Evolutionary conservation across 441 rosid species (phyloP), one percentile per base, ranked within the genome.

Genomic region (Euphorbia schlechtendalii): DNA sequence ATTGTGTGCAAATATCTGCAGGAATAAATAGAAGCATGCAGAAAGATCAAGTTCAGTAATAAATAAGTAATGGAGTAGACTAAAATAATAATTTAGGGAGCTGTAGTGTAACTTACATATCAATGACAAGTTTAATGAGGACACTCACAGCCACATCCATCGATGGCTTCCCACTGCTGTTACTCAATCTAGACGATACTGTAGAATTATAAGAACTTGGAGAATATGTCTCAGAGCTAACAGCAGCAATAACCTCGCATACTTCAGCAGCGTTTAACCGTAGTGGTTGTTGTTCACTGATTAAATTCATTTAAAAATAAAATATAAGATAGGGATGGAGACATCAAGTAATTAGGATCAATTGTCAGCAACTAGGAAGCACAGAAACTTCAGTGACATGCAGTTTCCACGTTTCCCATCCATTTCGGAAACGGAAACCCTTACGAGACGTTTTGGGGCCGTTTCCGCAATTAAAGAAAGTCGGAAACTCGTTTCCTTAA

Each of bases 81-180:
- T 14, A 22, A 64, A 70, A 66, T 22, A 52, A 67, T 70, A 41
- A 63, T 46, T 70, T 36, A 60, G 65, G 46, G 22, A 56, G 69
- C 49, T 57, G 45, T 21, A 54, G 27, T 12, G 34, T 38, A 74
- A 80, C 96, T 69, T 91, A 91, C 98, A 89, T 95, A 87, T 95
- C 99, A 20, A 95, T 87, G 65, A 95, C 86, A 74, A 95, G 97
- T 76, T 95, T 95, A 67, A 95, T 88, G 68, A 95, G 96, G 70
- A 95, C 92, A 80, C 99, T 95, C 74, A 92, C 90, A 67, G 96
- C 98, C 74, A 89, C 97, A 78, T 92, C 99, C 86, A 89, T 83
- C 3, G 96, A 84, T n/a, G 96, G 95, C 86, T 86, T 95, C 73
- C 89, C 87, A 68, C 86, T 79, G 77, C 65, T 88, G 73, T 89